phyloP scores from a whole-genome alignment of 768 basidiomycete genomes.

The Boletus edulis region DNA sequence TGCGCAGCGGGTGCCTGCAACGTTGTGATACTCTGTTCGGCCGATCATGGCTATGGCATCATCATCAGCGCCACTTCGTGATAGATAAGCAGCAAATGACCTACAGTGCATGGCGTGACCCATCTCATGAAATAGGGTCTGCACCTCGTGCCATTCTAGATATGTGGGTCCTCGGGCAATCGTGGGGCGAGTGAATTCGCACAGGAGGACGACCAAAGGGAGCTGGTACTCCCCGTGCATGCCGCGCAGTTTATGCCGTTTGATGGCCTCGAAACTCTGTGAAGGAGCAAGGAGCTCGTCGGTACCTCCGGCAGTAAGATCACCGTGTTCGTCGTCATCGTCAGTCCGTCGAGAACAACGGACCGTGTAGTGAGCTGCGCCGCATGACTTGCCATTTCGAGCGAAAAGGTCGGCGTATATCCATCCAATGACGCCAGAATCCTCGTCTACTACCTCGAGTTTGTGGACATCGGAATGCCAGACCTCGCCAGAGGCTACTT shows the following conservation, averaged over 20 bases:
- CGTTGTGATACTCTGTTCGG: conserved; percentile 95
- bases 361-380: conserved; percentile 97
- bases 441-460: conserved; percentile 89
- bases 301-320: conserved; percentile 44
- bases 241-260: conserved; percentile 56
- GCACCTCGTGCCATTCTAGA: conserved; percentile 89
- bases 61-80: conserved; percentile 2
- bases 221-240: conserved; percentile 77
- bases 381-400: conserved; percentile 79
- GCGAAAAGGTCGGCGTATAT: conserved; percentile 93
- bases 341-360: conserved; percentile 91
- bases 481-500: conserved; percentile 71
- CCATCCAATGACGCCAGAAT: conserved; percentile 84
- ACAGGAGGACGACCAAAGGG: conserved; percentile 87
- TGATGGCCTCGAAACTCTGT: conserved; percentile 60
- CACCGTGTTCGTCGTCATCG: conserved; percentile 78
- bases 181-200: conserved; percentile 75
- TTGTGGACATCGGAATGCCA: conserved; percentile 91
- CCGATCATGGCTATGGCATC: conserved; percentile 86
- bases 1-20: conserved; percentile 94
- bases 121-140: conserved; percentile 98
- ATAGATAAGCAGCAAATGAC: conserved; percentile 30
- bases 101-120: conserved; percentile 99
- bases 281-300: conserved; percentile 48
- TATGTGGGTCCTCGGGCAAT: conserved; percentile 62